Evolutionary conservation across 805 yeast genomes (phyloP).

Genomic region (Tetrapisispora pingtungensis): DNA sequence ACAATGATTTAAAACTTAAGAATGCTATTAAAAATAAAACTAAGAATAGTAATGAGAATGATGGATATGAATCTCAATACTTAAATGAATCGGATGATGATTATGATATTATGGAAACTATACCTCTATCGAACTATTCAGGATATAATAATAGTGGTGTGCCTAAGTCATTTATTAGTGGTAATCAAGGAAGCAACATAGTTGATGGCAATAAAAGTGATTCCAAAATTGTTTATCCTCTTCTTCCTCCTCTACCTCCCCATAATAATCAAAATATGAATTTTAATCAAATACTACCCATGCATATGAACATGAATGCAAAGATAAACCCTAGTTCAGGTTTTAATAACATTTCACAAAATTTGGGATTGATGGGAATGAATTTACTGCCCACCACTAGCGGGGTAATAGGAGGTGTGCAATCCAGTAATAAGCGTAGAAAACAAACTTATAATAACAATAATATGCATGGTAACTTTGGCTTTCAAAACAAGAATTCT

Average conservation of each 20-base stretch:
- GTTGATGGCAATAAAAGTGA: too few relatives aligned
- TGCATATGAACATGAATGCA: constrained; percentile 1
- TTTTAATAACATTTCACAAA: not conserved
- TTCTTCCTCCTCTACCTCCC: not conserved
- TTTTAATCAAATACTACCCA: not conserved
- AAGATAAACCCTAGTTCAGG: not conserved
- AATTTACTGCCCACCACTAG: not conserved
- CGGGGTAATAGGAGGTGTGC: not conserved
- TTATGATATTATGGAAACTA: constrained; percentile 1
- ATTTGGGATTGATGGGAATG: not conserved
- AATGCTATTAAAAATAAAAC: not conserved
- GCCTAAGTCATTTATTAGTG: too few relatives aligned
- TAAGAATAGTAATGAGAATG: not conserved
- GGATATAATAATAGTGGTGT: not conserved
- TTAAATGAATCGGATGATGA: not conserved
- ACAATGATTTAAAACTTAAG: too few relatives aligned
- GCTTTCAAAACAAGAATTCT: not conserved
- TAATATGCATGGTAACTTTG: not conserved
- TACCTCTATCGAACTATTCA: not conserved
- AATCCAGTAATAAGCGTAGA: not conserved
- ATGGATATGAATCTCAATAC: not conserved
- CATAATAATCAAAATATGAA: not conserved
- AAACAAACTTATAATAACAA: not conserved
- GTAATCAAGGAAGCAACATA: too few relatives aligned
- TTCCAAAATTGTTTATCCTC: too few relatives aligned